A percentile compares a stretch with the other conserved stretches of the same genome.
Conservation (phyloP, 345 rosid species). For the Sonneratia alba region DNA sequence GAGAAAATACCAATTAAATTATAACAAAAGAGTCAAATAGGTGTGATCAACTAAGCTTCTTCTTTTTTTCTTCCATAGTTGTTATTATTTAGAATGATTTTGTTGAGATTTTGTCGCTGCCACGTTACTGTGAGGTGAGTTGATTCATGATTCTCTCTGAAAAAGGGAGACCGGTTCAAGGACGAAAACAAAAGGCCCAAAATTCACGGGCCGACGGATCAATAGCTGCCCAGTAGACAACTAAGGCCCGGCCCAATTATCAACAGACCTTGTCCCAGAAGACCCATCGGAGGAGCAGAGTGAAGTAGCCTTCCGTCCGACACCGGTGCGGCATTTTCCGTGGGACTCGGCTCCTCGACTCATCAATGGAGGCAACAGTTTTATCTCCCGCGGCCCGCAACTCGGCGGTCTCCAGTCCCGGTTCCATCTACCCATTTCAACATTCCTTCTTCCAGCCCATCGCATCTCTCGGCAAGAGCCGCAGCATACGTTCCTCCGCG, state of each 20-base stretch:
- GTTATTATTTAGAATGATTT: too few species aligned
- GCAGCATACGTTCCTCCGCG: not conserved
- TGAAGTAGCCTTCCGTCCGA: not conserved
- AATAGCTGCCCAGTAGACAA: not conserved
- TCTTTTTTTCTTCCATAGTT: too few species aligned
- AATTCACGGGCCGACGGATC: not conserved
- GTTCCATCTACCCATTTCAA: conserved; percentile 4
- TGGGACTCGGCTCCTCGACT: not conserved
- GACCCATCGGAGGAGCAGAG: not conserved
- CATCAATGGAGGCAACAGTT: conserved; percentile 25
- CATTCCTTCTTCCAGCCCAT: conserved; percentile 18
- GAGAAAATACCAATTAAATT: too few species aligned
- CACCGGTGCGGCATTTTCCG: too few species aligned
- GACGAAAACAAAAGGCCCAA: not conserved
- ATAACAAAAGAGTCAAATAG: too few species aligned
- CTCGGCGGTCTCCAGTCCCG: conserved; percentile 6
- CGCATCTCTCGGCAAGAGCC: conserved; percentile 4
- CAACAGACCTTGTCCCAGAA: not conserved
- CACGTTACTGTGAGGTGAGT: too few species aligned
- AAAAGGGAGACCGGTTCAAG: not conserved
- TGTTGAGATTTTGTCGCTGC: too few species aligned
- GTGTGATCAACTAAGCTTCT: too few species aligned
- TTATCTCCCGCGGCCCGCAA: conserved; percentile 10
- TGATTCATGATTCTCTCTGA: too few species aligned
- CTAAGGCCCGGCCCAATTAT: not conserved